Evolutionary conservation across 31 red algal genomes (phyloP).

Genomic region (Porphyra umbilicalis): DNA sequence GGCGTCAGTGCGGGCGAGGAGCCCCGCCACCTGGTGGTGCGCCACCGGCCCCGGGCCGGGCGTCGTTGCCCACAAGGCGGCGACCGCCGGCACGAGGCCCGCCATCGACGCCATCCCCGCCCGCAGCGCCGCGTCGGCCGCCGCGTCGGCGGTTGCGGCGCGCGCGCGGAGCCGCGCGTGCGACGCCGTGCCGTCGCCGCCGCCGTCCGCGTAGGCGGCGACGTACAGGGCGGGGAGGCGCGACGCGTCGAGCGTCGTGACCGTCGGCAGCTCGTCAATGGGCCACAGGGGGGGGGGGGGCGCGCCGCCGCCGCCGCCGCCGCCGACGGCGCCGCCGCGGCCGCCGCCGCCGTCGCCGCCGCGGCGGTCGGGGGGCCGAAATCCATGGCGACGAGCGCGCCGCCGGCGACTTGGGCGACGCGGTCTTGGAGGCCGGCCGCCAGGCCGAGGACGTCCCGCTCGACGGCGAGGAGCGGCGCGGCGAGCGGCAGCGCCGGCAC

Average conservation of each 20-base stretch:
- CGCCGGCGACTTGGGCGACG: slow-evolving; percentile 30
- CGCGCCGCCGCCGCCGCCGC: neutral
- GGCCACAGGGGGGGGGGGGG: neutral
- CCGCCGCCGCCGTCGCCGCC: neutral
- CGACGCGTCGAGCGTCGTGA: neutral
- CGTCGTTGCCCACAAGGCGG: neutral
- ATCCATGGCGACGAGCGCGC: slow-evolving; percentile 41
- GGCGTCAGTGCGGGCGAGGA: neutral
- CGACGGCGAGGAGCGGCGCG: neutral
- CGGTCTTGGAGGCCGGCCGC: slow-evolving; percentile 45
- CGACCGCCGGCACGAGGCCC: neutral
- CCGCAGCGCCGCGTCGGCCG: neutral
- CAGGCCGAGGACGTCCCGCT: slow-evolving; percentile 37
- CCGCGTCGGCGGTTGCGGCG: neutral
- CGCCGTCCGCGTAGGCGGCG: neutral
- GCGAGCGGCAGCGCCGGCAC: neutral
- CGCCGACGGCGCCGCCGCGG: neutral
- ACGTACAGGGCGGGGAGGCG: neutral
- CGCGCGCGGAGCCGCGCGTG: neutral
- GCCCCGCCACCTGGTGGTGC: neutral
- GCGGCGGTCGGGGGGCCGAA: neutral
- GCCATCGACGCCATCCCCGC: neutral
- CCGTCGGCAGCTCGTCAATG: neutral
- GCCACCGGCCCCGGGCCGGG: neutral
- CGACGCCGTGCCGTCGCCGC: neutral